A percentile compares a stretch with the other conserved stretches of the same genome.
Evolutionary conservation across 2,329 filamentous ascomycete species (phyloP).

Genomic region (Hypomyces perniciosus): DNA sequence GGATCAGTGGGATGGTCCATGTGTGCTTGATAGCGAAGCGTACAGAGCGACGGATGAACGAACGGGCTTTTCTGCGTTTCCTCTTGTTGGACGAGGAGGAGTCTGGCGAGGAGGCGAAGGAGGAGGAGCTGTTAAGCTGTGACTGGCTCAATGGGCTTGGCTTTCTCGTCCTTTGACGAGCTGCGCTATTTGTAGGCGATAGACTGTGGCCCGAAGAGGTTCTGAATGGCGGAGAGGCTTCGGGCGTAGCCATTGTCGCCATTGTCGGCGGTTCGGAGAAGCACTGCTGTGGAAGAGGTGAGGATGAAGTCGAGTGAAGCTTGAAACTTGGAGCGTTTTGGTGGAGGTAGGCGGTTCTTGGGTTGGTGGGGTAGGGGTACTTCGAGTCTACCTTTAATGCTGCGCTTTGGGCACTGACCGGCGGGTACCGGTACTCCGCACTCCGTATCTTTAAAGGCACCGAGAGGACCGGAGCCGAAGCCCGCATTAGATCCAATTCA

Average conservation of each 20-base stretch:
- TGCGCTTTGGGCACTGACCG: no score
- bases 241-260: conserved; percentile 6
- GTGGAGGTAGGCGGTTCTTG: no score
- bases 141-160: background rate
- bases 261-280: no score
- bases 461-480: no score
- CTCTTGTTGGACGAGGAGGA: conserved; percentile 3
- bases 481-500: no score
- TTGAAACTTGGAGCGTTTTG: background rate
- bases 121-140: background rate
- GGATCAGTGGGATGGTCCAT: conserved; percentile 58
- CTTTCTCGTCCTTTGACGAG: background rate
- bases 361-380: no score
- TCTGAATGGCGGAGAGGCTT: conserved; percentile 6
- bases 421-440: no score
- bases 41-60: conserved; percentile 5
- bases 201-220: background rate
- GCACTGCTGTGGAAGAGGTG: background rate
- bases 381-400: no score
- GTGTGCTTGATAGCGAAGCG: conserved; percentile 45
- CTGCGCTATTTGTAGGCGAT: background rate
- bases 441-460: no score
- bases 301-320: background rate
- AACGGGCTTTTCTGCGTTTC: conserved; percentile 8
- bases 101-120: background rate